Evolutionary conservation across 2,329 filamentous ascomycete species (phyloP).

Genomic region (Hypoxylon sp.): DNA sequence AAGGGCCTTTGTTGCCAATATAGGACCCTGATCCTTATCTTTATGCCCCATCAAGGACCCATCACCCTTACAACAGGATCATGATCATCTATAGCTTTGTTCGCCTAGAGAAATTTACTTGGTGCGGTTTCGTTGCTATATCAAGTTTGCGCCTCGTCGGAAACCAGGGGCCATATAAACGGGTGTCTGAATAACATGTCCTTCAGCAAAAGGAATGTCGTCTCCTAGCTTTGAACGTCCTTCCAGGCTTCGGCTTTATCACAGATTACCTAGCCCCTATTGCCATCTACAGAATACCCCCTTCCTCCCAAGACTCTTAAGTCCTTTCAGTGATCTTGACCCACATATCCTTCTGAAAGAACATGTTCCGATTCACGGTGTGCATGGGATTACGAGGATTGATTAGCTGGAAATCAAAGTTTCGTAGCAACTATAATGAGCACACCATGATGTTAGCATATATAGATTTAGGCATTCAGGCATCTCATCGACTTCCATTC

Average conservation of each 20-base stretch:
- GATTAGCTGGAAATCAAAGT: constrained; percentile 47
- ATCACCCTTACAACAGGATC: not conserved
- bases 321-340: constrained; percentile 41
- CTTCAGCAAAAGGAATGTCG: not conserved
- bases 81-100: not conserved
- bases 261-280: not conserved
- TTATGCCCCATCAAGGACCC: not conserved
- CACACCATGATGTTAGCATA: constrained; percentile 4
- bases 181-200: not conserved
- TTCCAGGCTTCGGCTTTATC: not conserved
- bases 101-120: not conserved
- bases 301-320: not conserved
- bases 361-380: constrained; percentile 36
- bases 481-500: not conserved
- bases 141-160: not conserved
- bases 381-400: constrained; percentile 39
- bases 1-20: not conserved
- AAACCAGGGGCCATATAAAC: too few species aligned
- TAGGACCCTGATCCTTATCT: not conserved
- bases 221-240: too few species aligned
- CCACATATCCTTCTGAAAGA: constrained; percentile 46
- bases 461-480: not conserved
- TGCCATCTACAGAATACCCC: not conserved
- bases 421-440: constrained; percentile 38
- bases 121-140: not conserved